Conservation (phyloP, 179 eudicot species). For the Vitellaria paradoxa region DNA sequence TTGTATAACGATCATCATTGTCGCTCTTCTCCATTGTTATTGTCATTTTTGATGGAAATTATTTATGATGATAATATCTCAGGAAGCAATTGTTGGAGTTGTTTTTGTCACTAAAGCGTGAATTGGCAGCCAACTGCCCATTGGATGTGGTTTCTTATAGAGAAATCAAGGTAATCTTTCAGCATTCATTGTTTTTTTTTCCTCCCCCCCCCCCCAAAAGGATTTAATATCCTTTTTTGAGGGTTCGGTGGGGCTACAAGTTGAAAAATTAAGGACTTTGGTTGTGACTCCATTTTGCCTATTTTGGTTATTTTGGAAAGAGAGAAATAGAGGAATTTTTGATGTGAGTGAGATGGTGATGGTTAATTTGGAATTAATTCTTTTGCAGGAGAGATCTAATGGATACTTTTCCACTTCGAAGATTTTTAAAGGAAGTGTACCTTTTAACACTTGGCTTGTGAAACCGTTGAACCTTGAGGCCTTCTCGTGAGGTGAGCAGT, state of each 20-base stretch:
- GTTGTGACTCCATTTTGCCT: too few relatives aligned
- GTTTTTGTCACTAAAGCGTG: conserved; percentile 45
- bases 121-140: conserved; percentile 19
- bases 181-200: not conserved
- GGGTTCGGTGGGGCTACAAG: too few relatives aligned
- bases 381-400: conserved; percentile 54
- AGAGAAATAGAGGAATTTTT: too few relatives aligned
- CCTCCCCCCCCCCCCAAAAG: too few relatives aligned
- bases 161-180: conserved; percentile 62
- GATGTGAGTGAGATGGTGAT: too few relatives aligned
- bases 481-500: conserved; percentile 23
- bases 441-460: conserved; percentile 61
- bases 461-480: conserved; percentile 48
- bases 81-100: conserved; percentile 81
- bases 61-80: conserved; percentile 14
- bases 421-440: conserved; percentile 56
- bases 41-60: not conserved
- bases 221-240: too few relatives aligned
- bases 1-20: not conserved
- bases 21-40: not conserved
- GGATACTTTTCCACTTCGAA: conserved; percentile 55
- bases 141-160: conserved; percentile 39
- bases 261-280: too few relatives aligned
- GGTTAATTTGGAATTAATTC: conserved; percentile 3
- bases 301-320: too few relatives aligned